phyloP scores from a whole-genome alignment of 306 rosid genomes.

The Quercus gilva region DNA sequence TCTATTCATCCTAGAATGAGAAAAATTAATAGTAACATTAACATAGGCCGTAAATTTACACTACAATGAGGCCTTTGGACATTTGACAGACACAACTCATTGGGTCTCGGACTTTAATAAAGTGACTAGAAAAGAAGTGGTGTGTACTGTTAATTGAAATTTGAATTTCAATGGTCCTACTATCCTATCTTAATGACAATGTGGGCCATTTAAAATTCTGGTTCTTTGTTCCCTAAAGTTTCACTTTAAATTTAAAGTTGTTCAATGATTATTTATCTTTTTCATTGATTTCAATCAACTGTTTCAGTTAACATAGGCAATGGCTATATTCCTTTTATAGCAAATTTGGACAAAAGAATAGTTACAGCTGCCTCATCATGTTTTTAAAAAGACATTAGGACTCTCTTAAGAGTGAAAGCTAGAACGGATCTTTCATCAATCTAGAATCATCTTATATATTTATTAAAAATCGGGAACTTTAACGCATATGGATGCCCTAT shows the following conservation, averaged over 20 bases:
- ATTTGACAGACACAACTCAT: conserved; percentile 6
- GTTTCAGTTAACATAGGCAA: background rate
- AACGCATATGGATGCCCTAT: background rate
- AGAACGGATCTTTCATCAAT: background rate
- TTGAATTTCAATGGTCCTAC: conserved; percentile 33
- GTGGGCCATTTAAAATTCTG: background rate
- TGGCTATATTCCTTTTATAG: background rate
- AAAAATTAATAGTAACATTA: conserved; percentile 9
- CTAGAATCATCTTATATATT: background rate
- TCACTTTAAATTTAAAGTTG: background rate
- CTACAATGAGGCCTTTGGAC: background rate
- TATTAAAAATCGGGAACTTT: background rate
- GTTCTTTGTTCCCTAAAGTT: background rate
- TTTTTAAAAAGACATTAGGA: background rate
- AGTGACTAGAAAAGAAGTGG: conserved; percentile 14
- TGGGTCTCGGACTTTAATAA: conserved; percentile 12
- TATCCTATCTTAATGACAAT: background rate
- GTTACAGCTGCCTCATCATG: background rate
- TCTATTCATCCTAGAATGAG: background rate
- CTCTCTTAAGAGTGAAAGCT: background rate
- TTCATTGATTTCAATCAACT: background rate
- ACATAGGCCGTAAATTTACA: background rate
- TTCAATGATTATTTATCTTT: background rate
- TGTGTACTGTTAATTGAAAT: conserved; percentile 22
- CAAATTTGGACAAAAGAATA: background rate